Conservation (phyloP, 2,329 filamentous ascomycete genomes). For the Myriosclerotinia scirpicola region DNA sequence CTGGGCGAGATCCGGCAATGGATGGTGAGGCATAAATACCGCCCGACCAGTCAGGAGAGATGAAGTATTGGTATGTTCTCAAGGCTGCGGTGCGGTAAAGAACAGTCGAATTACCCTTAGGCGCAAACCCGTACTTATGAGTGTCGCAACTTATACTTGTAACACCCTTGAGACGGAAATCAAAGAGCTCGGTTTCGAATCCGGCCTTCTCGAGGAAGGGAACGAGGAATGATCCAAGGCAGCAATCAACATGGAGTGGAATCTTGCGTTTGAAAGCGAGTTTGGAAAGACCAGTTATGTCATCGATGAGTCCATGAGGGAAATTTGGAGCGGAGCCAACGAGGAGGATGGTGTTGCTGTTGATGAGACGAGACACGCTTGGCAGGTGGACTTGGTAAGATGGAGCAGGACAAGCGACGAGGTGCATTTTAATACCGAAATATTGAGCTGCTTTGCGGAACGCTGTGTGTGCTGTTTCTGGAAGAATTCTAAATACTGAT, state of each 20-base stretch:
- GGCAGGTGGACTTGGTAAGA: slow-evolving; percentile 79
- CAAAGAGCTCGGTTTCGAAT: slow-evolving; percentile 83
- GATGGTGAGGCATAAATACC: slow-evolving; percentile 94
- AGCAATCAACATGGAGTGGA: slow-evolving; percentile 96
- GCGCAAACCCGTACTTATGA: slow-evolving; percentile 98
- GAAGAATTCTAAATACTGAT: slow-evolving; percentile 69
- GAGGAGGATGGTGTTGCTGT: slow-evolving; percentile 88
- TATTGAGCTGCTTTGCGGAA: slow-evolving; percentile 95
- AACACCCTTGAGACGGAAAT: slow-evolving; percentile 91
- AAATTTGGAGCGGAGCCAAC: slow-evolving; percentile 97
- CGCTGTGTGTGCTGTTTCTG: slow-evolving; percentile 90
- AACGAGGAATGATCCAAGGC: slow-evolving; percentile 90
- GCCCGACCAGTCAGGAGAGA: slow-evolving; percentile 90
- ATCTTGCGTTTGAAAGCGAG: slow-evolving; percentile 77
- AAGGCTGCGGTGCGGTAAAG: slow-evolving; percentile 81
- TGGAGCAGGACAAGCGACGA: slow-evolving; percentile 83
- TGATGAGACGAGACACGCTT: slow-evolving; percentile 80
- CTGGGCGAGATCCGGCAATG: slow-evolving; percentile 87
- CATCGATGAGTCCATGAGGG: slow-evolving; percentile 96
- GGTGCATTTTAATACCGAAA: slow-evolving; percentile 93
- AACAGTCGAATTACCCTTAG: slow-evolving; percentile 93
- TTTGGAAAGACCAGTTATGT: slow-evolving; percentile 81
- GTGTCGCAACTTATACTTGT: slow-evolving; percentile 96
- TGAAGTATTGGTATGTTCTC: slow-evolving; percentile 92
- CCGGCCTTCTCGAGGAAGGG: slow-evolving; percentile 92